Conservation (phyloP, 164 flowering plant species). For the Kingdonia uniflora region DNA sequence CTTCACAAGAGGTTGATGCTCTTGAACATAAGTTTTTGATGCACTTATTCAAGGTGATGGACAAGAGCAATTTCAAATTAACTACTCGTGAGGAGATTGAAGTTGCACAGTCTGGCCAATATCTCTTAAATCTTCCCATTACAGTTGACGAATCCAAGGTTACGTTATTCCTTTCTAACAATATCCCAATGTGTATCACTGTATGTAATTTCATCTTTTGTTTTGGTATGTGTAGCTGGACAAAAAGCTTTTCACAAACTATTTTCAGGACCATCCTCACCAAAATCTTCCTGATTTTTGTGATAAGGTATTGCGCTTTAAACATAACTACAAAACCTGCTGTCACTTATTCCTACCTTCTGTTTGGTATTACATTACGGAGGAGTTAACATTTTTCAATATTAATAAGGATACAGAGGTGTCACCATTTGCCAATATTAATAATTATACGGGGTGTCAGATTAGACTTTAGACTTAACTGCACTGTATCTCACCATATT, state of each 20-base stretch:
- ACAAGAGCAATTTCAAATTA: constrained; percentile 86
- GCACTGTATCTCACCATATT: no score
- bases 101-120: constrained; percentile 79
- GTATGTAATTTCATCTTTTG: background rate
- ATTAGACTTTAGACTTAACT: no score
- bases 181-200: background rate
- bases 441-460: no score
- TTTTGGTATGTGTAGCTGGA: constrained; percentile 59
- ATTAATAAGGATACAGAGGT: no score
- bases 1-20: constrained; percentile 53
- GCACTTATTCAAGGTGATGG: constrained; percentile 81
- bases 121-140: constrained; percentile 92
- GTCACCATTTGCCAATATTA: no score
- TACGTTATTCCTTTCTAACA: no score
- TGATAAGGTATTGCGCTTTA: constrained; percentile 60
- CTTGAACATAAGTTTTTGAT: constrained; percentile 84
- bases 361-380: no score
- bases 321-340: background rate
- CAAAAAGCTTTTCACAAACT: constrained; percentile 56
- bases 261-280: constrained; percentile 54
- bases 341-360: background rate
- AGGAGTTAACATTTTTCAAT: no score
- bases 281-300: constrained; percentile 69
- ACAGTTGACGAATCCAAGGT: constrained; percentile 88
- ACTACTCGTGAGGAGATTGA: constrained; percentile 71